phyloP scores from a whole-genome alignment of 2,329 filamentous ascomycete species.

The Fusarium sp. region DNA sequence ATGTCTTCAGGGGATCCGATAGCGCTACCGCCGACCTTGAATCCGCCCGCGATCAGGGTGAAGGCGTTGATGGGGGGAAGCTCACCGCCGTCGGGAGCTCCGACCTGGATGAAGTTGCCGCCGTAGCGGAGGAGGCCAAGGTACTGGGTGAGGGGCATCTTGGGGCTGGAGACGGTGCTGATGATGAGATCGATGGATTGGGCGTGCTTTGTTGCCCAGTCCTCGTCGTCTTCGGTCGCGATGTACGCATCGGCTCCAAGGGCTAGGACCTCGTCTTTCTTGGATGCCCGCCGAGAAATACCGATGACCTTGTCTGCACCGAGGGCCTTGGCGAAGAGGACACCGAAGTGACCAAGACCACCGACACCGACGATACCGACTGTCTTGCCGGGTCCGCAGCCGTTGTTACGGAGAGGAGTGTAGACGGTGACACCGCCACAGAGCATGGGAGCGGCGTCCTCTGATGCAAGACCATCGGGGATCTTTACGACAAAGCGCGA shows the following conservation, averaged over 20 bases:
- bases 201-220: slow-evolving; percentile 65
- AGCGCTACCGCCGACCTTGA: slow-evolving; percentile 58
- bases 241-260: slow-evolving; percentile 66
- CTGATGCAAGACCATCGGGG: slow-evolving; percentile 53
- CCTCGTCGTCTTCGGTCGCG: slow-evolving; percentile 57
- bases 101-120: slow-evolving; percentile 74
- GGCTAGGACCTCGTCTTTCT: slow-evolving; percentile 64
- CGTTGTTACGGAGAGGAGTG: slow-evolving; percentile 69
- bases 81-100: slow-evolving; percentile 43
- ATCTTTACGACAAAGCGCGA: slow-evolving; percentile 62
- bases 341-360: slow-evolving; percentile 74
- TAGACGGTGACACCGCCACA: slow-evolving; percentile 77
- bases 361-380: slow-evolving; percentile 76
- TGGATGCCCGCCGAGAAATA: slow-evolving; percentile 64
- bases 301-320: slow-evolving; percentile 70
- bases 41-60: slow-evolving; percentile 31
- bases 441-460: slow-evolving; percentile 69
- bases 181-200: slow-evolving; percentile 67
- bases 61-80: slow-evolving; percentile 42
- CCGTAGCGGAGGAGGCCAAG: slow-evolving; percentile 68
- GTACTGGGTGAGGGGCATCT: slow-evolving; percentile 72
- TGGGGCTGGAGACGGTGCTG: slow-evolving; percentile 63
- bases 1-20: slow-evolving; percentile 67
- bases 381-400: slow-evolving; percentile 72
- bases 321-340: slow-evolving; percentile 75